phyloP scores from a whole-genome alignment of 1,284 basidiomycete species.

The Prillingera fragicola region DNA sequence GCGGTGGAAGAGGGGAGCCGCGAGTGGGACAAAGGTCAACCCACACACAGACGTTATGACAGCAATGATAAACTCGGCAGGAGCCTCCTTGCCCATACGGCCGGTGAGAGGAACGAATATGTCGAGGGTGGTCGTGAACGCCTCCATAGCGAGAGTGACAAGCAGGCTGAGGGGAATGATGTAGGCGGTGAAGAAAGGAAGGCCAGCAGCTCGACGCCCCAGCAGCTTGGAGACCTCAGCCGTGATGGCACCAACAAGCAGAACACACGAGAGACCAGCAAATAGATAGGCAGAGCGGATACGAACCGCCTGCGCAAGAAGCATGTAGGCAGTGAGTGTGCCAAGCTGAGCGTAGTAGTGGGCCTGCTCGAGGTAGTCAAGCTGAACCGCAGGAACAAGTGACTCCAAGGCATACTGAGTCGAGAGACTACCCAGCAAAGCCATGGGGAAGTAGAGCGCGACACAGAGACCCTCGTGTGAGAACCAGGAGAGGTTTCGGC shows the following conservation, averaged over 20 bases:
- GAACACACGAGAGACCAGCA: constrained; percentile 25
- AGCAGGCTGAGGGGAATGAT: constrained; percentile 60
- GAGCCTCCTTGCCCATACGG: constrained; percentile 61
- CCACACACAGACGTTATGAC: constrained; percentile 61
- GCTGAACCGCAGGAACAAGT: constrained; percentile 24
- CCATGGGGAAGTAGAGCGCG: constrained; percentile 71
- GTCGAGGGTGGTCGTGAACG: constrained; percentile 62
- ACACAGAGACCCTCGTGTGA: constrained; percentile 65
- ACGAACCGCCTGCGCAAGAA: constrained; percentile 51
- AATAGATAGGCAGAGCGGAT: constrained; percentile 49
- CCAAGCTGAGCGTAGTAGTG: constrained; percentile 61
- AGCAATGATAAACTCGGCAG: constrained; percentile 85
- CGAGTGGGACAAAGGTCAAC: constrained; percentile 57
- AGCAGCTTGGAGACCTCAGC: constrained; percentile 16
- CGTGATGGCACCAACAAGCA: constrained; percentile 29
- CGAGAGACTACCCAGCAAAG: constrained; percentile 50
- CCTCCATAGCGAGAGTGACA: constrained; percentile 63
- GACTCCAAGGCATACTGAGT: constrained; percentile 29
- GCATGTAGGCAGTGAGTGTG: constrained; percentile 52
- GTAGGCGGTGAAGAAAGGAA: constrained; percentile 54
- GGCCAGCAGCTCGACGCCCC: constrained; percentile 8
- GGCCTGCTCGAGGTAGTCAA: constrained; percentile 54
- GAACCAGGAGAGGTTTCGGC: constrained; percentile 69
- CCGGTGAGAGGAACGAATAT: constrained; percentile 87
- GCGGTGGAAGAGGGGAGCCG: constrained; percentile 64